Percentiles rank a stretch among this genome's conserved stretches.
These are phyloP conservation scores for Teratosphaeria gauchensis DNA, from an alignment of 2,329 filamentous ascomycete genomes.

Conservation along the genomic window DNA sequence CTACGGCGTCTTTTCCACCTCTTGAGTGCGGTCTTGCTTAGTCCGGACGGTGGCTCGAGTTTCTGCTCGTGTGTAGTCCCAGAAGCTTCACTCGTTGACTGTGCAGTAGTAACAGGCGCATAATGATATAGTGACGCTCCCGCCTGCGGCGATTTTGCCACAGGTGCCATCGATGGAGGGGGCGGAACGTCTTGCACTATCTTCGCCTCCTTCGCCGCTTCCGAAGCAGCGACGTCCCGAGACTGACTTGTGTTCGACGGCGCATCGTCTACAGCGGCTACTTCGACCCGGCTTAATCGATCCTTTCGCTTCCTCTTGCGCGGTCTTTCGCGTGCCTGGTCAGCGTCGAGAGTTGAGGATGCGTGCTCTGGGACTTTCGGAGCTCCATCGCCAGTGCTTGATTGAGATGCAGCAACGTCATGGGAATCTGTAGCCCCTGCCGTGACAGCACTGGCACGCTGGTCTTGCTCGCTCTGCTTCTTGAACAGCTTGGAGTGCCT, in stretches of 20 bases:
- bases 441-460: background rate
- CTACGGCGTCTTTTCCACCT: background rate
- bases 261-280: background rate
- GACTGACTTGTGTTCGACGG: background rate
- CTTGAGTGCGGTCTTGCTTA: background rate
- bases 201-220: background rate
- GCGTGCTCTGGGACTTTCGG: background rate
- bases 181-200: background rate
- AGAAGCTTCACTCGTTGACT: background rate
- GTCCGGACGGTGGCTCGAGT: background rate
- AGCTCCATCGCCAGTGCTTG: background rate
- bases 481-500: background rate
- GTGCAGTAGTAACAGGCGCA: background rate
- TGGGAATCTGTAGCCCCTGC: background rate
- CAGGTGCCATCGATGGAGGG: background rate
- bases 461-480: background rate
- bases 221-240: background rate
- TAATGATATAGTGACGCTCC: background rate
- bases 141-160: background rate
- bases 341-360: background rate
- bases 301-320: background rate
- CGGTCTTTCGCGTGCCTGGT: background rate
- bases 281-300: background rate
- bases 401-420: background rate
- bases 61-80: background rate